Percentiles rank a stretch among this genome's conserved stretches.
phyloP scores from a whole-genome alignment of 495 filamentous ascomycete species.

The Lasiosphaeria hispida region DNA sequence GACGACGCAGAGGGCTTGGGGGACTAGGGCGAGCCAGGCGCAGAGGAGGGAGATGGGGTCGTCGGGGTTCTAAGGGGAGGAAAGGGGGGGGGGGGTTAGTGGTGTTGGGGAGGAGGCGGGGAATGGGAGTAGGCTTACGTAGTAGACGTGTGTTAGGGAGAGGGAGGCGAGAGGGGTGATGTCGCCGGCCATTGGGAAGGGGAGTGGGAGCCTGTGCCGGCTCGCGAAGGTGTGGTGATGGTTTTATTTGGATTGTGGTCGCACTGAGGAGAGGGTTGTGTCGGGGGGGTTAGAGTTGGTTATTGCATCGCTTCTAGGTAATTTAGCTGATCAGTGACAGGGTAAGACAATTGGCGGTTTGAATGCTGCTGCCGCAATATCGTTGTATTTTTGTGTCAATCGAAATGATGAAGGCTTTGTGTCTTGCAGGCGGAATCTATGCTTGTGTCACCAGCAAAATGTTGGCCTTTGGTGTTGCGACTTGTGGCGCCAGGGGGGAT shows the following conservation, averaged over 20 bases:
- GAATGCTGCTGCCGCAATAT: no score
- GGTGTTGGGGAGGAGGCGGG: constrained; percentile 8
- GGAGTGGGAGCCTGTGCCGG: not conserved
- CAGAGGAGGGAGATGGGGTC: constrained; percentile 83
- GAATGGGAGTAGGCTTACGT: constrained; percentile 54
- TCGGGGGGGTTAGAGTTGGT: no score
- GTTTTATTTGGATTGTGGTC: not conserved
- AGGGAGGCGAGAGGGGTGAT: constrained; percentile 75
- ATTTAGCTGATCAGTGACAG: no score
- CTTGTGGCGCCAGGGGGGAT: not conserved
- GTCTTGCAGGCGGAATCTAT: not conserved
- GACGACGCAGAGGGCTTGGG: constrained; percentile 83
- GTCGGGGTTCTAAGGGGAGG: constrained; percentile 66
- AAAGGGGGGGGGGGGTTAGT: constrained; percentile 9
- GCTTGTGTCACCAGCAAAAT: not conserved
- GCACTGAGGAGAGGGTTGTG: not conserved
- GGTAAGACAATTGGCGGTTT: no score
- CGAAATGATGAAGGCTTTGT: no score
- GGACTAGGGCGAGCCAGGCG: constrained; percentile 90
- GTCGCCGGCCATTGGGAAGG: constrained; percentile 50
- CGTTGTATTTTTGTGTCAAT: no score
- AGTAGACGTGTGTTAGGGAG: constrained; percentile 93
- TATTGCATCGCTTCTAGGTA: no score
- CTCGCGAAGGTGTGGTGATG: not conserved
- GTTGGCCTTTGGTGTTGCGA: not conserved